These are phyloP conservation scores for Dicorynia guianensis DNA, from an alignment of 306 rosid species.

Conservation along the genomic window DNA sequence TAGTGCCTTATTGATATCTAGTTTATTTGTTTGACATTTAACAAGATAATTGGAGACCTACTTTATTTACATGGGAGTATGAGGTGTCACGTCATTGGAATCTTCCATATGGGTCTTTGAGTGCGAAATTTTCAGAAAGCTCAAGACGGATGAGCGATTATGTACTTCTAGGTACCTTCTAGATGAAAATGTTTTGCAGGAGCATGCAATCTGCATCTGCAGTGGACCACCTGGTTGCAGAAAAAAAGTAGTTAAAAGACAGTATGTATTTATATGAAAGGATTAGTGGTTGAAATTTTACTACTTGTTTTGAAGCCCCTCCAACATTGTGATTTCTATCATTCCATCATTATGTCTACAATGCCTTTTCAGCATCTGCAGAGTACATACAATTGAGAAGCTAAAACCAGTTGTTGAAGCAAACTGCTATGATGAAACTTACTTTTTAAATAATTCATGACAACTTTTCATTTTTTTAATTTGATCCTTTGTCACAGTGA, in stretches of 20 bases:
- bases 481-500: not conserved
- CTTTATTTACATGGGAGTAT: not conserved
- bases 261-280: not conserved
- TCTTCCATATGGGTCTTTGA: not conserved
- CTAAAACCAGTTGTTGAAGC: slow-evolving; percentile 25
- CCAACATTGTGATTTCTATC: not conserved
- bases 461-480: slow-evolving; percentile 3
- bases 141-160: slow-evolving; percentile 13
- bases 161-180: slow-evolving; percentile 32
- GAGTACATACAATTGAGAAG: not conserved
- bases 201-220: slow-evolving; percentile 8
- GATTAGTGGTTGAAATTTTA: slow-evolving; percentile 17
- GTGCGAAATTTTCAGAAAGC: slow-evolving; percentile 18
- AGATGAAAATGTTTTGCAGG: slow-evolving; percentile 40
- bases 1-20: not conserved
- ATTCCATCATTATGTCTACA: not conserved
- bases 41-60: not conserved
- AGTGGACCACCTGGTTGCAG: slow-evolving; percentile 33
- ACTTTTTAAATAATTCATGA: slow-evolving; percentile 2
- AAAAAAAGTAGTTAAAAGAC: not conserved
- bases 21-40: not conserved
- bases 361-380: not conserved
- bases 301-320: not conserved
- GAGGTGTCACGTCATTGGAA: not conserved
- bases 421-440: slow-evolving; percentile 4